Percentiles rank a stretch among this genome's conserved stretches.
Evolutionary conservation across 2,329 filamentous ascomycete genomes (phyloP).

Genomic region (Sporothrix euskadiensis): DNA sequence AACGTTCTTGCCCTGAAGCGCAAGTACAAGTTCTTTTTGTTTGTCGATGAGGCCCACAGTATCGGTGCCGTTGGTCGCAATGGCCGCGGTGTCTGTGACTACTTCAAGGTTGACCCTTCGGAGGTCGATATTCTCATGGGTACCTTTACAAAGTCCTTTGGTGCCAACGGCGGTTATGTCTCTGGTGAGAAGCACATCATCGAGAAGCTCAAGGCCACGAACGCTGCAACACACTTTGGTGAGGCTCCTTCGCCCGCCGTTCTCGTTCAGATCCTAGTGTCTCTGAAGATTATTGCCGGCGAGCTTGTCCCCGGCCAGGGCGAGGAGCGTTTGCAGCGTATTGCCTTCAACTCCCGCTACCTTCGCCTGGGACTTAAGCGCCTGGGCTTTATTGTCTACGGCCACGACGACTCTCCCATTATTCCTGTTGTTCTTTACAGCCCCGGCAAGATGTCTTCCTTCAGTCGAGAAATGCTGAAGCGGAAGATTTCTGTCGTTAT

Average conservation of each 20-base stretch:
- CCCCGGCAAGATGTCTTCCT: constrained; percentile 97
- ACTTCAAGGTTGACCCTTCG: constrained; percentile 84
- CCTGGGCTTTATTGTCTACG: constrained; percentile 93
- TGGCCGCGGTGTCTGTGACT: constrained; percentile 94
- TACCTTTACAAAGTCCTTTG: constrained; percentile 96
- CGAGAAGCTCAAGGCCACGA: constrained; percentile 83
- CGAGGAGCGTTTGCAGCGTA: constrained; percentile 89
- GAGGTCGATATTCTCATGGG: constrained; percentile 97
- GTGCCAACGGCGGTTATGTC: constrained; percentile 95
- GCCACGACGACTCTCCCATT: constrained; percentile 96
- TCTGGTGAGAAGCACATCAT: constrained; percentile 87
- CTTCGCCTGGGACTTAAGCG: constrained; percentile 97
- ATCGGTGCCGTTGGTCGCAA: constrained; percentile 86
- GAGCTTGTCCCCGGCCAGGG: constrained; percentile 88
- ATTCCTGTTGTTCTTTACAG: constrained; percentile 94
- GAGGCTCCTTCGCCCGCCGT: constrained; percentile 87
- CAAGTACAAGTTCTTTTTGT: constrained; percentile 96
- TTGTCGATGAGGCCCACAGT: constrained; percentile 95
- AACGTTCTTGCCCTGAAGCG: constrained; percentile 83
- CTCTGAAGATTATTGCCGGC: constrained; percentile 84
- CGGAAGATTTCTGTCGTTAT: constrained; percentile 97
- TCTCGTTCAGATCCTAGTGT: constrained; percentile 84
- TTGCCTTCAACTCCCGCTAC: constrained; percentile 98
- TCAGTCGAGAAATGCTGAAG: constrained; percentile 97
- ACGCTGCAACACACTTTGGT: constrained; percentile 82